phyloP scores from a whole-genome alignment of 192 early-diverging fungal genomes.

The Gryganskiella cystojenkinii region DNA sequence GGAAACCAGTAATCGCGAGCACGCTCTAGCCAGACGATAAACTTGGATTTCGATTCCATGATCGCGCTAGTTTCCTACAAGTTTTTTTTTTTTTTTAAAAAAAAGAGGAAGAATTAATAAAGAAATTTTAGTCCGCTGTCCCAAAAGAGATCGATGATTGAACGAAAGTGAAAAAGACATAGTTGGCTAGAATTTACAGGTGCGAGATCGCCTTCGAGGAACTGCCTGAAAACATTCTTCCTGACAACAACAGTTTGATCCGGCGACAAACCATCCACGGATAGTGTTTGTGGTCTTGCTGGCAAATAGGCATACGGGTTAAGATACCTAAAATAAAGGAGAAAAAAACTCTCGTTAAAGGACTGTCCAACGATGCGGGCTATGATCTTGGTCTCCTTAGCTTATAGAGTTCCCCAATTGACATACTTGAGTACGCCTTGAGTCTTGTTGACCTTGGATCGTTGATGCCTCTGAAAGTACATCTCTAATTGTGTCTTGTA shows the following conservation, averaged over 20 bases:
- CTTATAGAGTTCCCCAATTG: no score
- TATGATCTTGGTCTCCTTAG: no score
- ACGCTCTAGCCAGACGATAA: conserved; percentile 33
- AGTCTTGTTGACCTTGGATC: conserved; percentile 40
- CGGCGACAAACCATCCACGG: conserved; percentile 17
- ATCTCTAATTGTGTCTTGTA: conserved; percentile 58
- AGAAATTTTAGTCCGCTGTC: neutral
- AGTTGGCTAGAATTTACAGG: conserved; percentile 9
- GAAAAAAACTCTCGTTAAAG: no score
- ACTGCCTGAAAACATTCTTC: conserved; percentile 45
- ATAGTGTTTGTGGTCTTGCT: conserved; percentile 32
- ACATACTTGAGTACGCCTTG: conserved; percentile 50
- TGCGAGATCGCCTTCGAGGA: conserved; percentile 32
- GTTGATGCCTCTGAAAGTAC: conserved; percentile 45
- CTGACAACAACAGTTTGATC: conserved; percentile 32
- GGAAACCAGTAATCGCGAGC: conserved; percentile 46
- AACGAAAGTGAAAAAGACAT: neutral
- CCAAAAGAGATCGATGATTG: neutral
- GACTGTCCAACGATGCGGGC: no score
- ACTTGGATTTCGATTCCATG: conserved; percentile 24
- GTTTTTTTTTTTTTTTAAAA: no score
- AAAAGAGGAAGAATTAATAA: neutral
- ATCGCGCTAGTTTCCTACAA: conserved; percentile 30
- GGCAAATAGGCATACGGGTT: conserved; percentile 48
- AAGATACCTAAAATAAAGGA: conserved; percentile 28